Percentiles rank a stretch among this genome's conserved stretches.
phyloP scores from a whole-genome alignment of 2,329 filamentous ascomycete species.

The Epichloe aotearoae region DNA sequence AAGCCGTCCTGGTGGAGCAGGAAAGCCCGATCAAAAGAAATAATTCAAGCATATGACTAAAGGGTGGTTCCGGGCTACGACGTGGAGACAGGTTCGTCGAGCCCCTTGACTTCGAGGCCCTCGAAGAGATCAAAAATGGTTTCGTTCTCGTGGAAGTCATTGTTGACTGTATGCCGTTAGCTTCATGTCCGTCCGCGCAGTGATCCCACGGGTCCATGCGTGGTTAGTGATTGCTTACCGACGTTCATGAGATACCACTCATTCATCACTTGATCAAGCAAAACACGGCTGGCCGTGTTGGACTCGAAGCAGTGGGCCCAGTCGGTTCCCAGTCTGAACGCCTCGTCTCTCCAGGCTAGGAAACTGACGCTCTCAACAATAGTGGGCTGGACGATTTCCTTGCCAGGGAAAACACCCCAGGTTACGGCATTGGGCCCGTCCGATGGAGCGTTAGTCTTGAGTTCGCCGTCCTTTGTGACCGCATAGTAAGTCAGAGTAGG shows the following conservation, averaged over 20 bases:
- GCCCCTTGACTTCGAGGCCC: slow-evolving; percentile 54
- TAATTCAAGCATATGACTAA: not conserved
- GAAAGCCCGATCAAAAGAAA: not conserved
- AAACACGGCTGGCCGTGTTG: slow-evolving; percentile 58
- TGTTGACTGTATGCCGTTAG: slow-evolving; percentile 56
- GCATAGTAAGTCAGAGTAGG: slow-evolving; percentile 88
- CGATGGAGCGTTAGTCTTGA: slow-evolving; percentile 71
- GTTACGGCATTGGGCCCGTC: slow-evolving; percentile 96
- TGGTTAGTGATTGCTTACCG: slow-evolving; percentile 40
- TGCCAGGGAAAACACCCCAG: slow-evolving; percentile 95
- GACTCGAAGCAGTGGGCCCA: slow-evolving; percentile 87
- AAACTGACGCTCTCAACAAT: slow-evolving; percentile 97
- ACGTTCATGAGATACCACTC: slow-evolving; percentile 94
- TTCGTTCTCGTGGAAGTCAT: slow-evolving; percentile 80
- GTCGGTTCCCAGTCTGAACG: slow-evolving; percentile 80
- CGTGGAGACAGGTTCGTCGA: slow-evolving; percentile 30
- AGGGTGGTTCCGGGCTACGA: not conserved
- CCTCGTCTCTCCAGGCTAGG: slow-evolving; percentile 97
- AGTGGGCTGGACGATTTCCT: slow-evolving; percentile 99
- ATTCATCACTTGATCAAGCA: slow-evolving; percentile 76
- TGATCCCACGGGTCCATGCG: not conserved
- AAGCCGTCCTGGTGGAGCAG: slow-evolving; percentile 7
- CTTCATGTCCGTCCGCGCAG: not conserved
- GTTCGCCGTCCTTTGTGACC: slow-evolving; percentile 68
- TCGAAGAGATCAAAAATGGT: slow-evolving; percentile 81